Percentiles rank a stretch among this genome's conserved stretches.
phyloP scores from a whole-genome alignment of 2,329 filamentous ascomycete genomes.

The Thielaviopsis populi region DNA sequence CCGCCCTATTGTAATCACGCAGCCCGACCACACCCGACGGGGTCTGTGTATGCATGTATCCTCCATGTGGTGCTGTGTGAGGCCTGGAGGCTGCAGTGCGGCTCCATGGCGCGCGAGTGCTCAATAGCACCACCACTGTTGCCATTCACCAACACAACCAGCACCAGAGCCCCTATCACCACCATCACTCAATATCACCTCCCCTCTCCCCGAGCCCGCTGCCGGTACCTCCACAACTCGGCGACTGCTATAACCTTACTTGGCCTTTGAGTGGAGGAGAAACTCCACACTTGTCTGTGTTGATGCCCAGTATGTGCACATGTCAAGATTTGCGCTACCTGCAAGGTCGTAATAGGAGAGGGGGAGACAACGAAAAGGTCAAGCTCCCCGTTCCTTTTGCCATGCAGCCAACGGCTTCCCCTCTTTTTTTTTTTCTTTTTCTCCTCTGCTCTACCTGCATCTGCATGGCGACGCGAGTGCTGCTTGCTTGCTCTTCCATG shows the following conservation, averaged over 20 bases:
- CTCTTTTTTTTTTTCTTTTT: neutral
- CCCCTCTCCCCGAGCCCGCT: neutral
- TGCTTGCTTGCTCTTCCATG: neutral
- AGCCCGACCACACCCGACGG: neutral
- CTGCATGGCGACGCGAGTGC: neutral
- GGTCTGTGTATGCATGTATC: neutral
- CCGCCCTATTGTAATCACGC: neutral
- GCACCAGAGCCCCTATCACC: neutral
- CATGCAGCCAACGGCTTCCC: neutral
- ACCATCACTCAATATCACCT: neutral
- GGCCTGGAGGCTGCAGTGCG: neutral
- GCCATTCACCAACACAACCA: neutral
- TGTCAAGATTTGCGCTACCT: conserved; percentile 1
- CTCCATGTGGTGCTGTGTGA: neutral
- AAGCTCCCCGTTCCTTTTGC: neutral
- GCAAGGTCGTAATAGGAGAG: neutral
- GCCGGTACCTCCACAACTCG: no score
- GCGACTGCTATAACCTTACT: no score
- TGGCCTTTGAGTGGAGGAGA: neutral
- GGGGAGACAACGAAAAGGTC: neutral
- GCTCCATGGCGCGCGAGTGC: neutral
- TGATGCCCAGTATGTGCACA: conserved; percentile 4
- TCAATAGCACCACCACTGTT: neutral
- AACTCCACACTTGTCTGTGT: conserved; percentile 3
- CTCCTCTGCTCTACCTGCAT: neutral